A percentile compares a stretch with the other conserved stretches of the same genome.
Evolutionary conservation across 1,139 yeast genomes (phyloP).

Genomic region (Blastobotrys ciferrii): DNA sequence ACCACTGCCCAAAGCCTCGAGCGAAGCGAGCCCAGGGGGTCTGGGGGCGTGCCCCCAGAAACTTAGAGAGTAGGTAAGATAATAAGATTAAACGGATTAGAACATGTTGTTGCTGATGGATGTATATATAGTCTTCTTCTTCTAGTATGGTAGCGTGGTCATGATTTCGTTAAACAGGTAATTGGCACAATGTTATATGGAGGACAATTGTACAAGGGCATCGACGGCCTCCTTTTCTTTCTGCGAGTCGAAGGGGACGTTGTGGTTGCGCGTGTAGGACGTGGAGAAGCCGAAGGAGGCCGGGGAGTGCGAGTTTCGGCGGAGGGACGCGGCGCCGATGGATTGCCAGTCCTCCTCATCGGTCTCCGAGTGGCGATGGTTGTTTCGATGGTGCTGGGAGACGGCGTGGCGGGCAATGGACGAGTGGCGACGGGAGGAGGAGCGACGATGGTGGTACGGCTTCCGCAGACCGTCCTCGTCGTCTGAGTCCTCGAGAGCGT

Average conservation of each 20-base stretch:
- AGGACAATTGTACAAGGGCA: conserved; percentile 38
- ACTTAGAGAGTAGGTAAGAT: too few species aligned
- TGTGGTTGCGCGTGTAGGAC: conserved; percentile 11
- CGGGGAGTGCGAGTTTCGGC: conserved; percentile 25
- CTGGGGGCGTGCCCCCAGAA: too few species aligned
- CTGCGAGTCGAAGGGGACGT: conserved; percentile 10
- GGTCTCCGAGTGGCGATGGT: conserved; percentile 49
- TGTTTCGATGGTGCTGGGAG: conserved; percentile 9
- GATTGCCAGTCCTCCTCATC: conserved; percentile 97
- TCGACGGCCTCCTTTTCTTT: conserved; percentile 40
- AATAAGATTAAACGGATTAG: too few species aligned
- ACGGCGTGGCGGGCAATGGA: conserved; percentile 6
- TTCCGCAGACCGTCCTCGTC: conserved; percentile 18
- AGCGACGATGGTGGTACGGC: conserved; percentile 18
- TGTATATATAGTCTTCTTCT: too few species aligned
- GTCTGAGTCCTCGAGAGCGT: conserved; percentile 25
- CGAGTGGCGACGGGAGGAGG: conserved; percentile 32
- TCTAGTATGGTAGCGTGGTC: background rate
- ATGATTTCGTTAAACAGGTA: background rate
- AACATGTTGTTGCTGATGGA: too few species aligned
- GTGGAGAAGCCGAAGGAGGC: conserved; percentile 16
- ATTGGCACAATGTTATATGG: conserved; percentile 18
- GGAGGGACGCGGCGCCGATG: conserved; percentile 63
- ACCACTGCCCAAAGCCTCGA: too few species aligned
- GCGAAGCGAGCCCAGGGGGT: too few species aligned